Conservation (phyloP, 179 eudicot species). For the Actinidia arguta region DNA sequence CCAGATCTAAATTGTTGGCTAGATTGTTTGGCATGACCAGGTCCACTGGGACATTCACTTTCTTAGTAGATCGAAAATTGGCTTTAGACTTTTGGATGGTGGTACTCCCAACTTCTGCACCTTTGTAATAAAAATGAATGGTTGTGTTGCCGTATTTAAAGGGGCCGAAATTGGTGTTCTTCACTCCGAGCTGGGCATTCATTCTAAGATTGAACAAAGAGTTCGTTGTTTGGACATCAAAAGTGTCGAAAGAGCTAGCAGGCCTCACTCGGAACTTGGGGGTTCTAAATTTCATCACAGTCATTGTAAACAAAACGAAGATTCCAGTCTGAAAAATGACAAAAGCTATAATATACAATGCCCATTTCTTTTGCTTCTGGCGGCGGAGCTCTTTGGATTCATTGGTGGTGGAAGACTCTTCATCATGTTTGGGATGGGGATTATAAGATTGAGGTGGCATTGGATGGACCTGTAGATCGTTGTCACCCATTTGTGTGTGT, state of each 20-base stretch:
- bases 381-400: neutral
- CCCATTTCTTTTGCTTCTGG: neutral
- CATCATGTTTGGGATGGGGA: neutral
- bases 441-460: neutral
- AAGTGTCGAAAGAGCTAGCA: neutral
- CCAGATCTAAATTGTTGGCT: neutral
- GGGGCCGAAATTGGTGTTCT: conserved; percentile 35
- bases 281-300: neutral
- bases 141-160: conserved; percentile 20
- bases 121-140: conserved; percentile 18
- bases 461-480: conserved; percentile 8
- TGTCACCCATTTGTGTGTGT: neutral
- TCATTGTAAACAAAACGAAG: conserved; percentile 1
- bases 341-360: neutral
- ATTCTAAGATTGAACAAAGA: neutral
- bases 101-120: conserved; percentile 2
- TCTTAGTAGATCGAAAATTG: conserved; percentile 16
- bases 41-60: conserved; percentile 14
- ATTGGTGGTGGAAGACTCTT: neutral
- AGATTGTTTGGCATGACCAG: neutral
- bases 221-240: neutral
- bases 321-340: neutral
- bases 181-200: conserved; percentile 22
- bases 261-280: conserved; percentile 17
- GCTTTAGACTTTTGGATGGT: neutral